Conservation (phyloP, 495 filamentous ascomycete species). For the Staphylotrichum tortipilum region DNA sequence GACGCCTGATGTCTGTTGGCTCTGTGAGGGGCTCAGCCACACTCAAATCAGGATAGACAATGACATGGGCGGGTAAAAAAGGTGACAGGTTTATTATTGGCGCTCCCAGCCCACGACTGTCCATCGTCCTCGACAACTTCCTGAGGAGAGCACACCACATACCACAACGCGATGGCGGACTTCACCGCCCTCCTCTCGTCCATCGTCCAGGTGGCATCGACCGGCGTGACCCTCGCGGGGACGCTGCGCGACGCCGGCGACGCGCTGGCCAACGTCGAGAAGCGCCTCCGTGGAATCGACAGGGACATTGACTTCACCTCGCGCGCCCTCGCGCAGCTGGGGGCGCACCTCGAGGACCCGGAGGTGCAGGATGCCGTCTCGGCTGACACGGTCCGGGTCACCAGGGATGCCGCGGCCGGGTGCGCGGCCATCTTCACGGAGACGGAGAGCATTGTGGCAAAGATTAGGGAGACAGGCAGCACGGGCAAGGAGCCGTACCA, state of each 20-base stretch:
- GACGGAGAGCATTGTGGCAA: not conserved
- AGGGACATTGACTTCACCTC: conserved; percentile 5
- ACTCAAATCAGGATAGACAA: too few species aligned
- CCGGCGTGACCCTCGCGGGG: not conserved
- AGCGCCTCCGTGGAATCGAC: conserved; percentile 2
- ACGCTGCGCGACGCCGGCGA: conserved; percentile 1
- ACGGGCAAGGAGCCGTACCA: not conserved
- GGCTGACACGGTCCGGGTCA: not conserved
- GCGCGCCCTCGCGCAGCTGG: conserved; percentile 1
- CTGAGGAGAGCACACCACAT: not conserved
- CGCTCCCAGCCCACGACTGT: too few species aligned
- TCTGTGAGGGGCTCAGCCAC: too few species aligned
- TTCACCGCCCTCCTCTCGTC: not conserved
- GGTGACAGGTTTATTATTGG: too few species aligned
- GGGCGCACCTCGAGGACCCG: not conserved
- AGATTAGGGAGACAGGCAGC: not conserved
- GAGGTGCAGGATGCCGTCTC: not conserved
- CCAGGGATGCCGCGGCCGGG: conserved; percentile 2
- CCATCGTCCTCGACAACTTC: too few species aligned
- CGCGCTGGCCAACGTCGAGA: not conserved
- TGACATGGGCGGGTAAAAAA: too few species aligned
- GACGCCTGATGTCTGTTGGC: too few species aligned
- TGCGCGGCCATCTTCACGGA: conserved; percentile 3
- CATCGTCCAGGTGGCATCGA: conserved; percentile 3
- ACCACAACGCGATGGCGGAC: conserved; percentile 1